Base-by-base conservation (phyloP, 148 eudicot genomes). In the Vaccinium macrocarpon region DNA sequence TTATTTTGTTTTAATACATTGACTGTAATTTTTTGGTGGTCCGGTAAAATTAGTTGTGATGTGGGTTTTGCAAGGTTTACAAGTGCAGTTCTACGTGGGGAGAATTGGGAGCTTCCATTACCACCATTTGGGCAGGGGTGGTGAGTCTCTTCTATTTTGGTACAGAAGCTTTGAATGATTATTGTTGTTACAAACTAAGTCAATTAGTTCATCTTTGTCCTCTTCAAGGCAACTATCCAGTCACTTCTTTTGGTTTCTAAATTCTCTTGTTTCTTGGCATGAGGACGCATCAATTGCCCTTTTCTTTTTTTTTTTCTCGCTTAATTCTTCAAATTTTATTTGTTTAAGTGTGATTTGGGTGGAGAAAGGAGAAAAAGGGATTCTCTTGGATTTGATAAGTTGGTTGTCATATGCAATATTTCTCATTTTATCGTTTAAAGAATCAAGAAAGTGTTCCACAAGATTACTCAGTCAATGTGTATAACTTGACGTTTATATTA, bases 101-200 rank as follows among this genome's bases (percentile, higher is more conserved):
- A 94, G 84, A 90, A 86, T 80, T 96, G 97, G 98, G 97, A 94
- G 87, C 27, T 96, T 78, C 97, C 98, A 13, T 84, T 96, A 84
- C 99, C 99, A 7, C 99, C 99, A 78, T 96, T 93, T 86, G 99
- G 99, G 48, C 97, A 94, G 86, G 98, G 99, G 78, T 94, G 98
- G 99, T 96, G 84, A 92, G 95, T 86, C 3, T 51, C 71, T 85
- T 29, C 79, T 55, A 18, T 70, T 84, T 75, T 16, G 21, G n/a
- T 81, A n/a, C 5, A 55, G 75, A 77, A 38, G 19, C 19, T 8
- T 53, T 55, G 27, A 12, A 6, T 66, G 16, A 51, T 82, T 64
- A 32, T 82, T 52, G 78, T 21, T 70, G 16, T 64, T 46, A 49
- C n/a, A 15, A 2, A 25, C 46, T 53, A 14, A 27, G 25, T 29